Conservation (phyloP, 2,329 filamentous ascomycete species). For the Pestalotiopsis sp. region DNA sequence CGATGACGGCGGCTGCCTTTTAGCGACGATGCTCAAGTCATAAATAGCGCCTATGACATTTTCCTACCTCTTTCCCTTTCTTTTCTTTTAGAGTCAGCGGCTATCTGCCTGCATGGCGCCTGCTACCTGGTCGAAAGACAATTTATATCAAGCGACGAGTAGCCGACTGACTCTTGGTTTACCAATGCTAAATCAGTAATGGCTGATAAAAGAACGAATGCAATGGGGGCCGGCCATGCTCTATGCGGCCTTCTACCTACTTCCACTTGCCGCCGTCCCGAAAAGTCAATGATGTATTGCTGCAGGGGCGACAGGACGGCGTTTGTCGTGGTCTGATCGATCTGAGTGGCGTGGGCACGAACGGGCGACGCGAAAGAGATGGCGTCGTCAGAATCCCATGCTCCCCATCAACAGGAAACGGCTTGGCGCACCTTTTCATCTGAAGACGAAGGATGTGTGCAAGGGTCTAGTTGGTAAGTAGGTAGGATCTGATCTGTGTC, state of each 20-base stretch:
- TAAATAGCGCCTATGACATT: no score
- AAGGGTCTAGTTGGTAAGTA: not conserved
- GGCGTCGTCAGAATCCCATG: not conserved
- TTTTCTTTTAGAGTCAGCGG: not conserved
- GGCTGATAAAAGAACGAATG: not conserved
- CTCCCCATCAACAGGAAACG: slow-evolving; percentile 8
- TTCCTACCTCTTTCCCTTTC: not conserved
- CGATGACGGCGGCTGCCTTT: no score
- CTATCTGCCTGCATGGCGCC: no score
- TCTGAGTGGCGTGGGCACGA: not conserved
- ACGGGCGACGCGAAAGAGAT: not conserved
- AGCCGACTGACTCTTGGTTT: not conserved
- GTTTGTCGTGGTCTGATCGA: not conserved
- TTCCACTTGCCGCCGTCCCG: not conserved
- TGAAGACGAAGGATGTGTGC: not conserved
- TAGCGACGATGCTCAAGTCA: no score
- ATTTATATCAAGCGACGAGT: not conserved
- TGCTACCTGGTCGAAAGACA: not conserved
- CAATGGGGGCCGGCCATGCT: not conserved
- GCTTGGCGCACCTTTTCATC: slow-evolving; percentile 10
- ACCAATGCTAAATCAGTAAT: not conserved
- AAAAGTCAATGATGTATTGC: not conserved
- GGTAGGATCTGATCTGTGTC: not conserved
- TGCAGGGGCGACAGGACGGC: not conserved
- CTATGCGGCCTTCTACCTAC: not conserved